These are phyloP conservation scores for Bretziella fagacearum DNA, from an alignment of 2,329 filamentous ascomycete genomes.

Conservation along the genomic window DNA sequence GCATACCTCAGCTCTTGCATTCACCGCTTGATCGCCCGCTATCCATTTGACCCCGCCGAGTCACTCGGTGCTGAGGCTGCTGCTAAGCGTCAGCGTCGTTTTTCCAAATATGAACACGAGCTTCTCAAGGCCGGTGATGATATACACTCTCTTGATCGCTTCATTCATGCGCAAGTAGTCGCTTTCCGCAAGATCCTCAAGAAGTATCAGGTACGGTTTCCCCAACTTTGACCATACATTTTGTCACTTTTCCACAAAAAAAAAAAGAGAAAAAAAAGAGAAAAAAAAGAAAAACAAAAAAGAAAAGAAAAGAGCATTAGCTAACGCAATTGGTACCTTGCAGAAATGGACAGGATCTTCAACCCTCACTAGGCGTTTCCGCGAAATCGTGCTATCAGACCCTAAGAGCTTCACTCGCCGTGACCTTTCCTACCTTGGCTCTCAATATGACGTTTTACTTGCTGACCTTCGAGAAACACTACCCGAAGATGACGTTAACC, in stretches of 20 bases:
- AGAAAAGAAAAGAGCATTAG: neutral
- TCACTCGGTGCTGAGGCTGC: constrained; percentile 2
- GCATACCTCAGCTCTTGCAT: constrained; percentile 34
- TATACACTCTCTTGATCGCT: constrained; percentile 51
- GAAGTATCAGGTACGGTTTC: constrained; percentile 51
- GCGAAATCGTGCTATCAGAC: constrained; percentile 44
- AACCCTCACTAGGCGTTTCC: constrained; percentile 47
- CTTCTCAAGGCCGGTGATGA: constrained; percentile 49
- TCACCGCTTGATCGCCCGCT: constrained; percentile 30
- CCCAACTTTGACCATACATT: neutral
- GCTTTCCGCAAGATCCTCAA: constrained; percentile 73
- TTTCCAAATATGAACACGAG: constrained; percentile 37
- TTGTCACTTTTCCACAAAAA: neutral
- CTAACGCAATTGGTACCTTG: constrained; percentile 3
- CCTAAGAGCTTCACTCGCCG: constrained; percentile 56
- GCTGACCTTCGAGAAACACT: constrained; percentile 29
- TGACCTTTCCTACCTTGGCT: constrained; percentile 39
- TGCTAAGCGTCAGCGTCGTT: constrained; percentile 31
- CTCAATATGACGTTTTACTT: constrained; percentile 34
- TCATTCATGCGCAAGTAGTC: constrained; percentile 54
- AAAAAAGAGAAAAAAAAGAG: neutral
- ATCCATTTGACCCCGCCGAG: constrained; percentile 20
- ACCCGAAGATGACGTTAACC: constrained; percentile 24
- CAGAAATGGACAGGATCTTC: constrained; percentile 70
- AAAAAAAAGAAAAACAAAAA: neutral